A percentile compares a stretch with the other conserved stretches of the same genome.
These are phyloP conservation scores for Globisporangium apiculatum DNA, from an alignment of 352 stramenopile genomes.

Conservation along the genomic window DNA sequence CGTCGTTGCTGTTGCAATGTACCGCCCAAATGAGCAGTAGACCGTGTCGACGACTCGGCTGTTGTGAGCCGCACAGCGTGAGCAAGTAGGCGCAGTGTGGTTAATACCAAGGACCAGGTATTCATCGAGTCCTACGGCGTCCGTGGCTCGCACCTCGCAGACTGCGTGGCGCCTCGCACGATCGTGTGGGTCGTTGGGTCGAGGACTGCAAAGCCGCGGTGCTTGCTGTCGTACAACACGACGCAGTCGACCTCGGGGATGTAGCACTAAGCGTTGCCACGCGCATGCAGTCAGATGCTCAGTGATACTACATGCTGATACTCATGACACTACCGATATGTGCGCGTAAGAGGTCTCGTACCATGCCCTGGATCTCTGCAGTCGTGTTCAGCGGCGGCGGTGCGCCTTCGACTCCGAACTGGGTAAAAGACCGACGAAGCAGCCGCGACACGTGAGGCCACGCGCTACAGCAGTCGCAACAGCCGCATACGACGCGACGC, in stretches of 20 bases:
- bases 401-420: constrained; percentile 25
- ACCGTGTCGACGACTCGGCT: constrained; percentile 30
- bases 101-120: neutral
- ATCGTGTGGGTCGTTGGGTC: constrained; percentile 19
- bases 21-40: constrained; percentile 31
- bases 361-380: constrained; percentile 38
- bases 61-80: neutral
- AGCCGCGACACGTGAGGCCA: too few species aligned
- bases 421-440: too few species aligned
- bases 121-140: neutral
- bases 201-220: constrained; percentile 32
- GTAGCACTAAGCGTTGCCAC: constrained; percentile 14
- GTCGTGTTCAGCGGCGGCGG: constrained; percentile 24
- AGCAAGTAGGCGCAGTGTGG: neutral
- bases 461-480: too few species aligned
- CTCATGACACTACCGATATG: neutral
- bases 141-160: constrained; percentile 4
- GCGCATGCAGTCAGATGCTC: neutral
- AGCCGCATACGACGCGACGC: neutral
- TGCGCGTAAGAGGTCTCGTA: constrained; percentile 2
- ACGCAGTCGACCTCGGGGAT: constrained; percentile 32
- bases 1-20: constrained; percentile 39
- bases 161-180: constrained; percentile 8
- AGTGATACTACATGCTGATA: neutral
- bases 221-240: constrained; percentile 25